phyloP scores from a whole-genome alignment of 345 rosid species.

The Gossypium raimondii region DNA sequence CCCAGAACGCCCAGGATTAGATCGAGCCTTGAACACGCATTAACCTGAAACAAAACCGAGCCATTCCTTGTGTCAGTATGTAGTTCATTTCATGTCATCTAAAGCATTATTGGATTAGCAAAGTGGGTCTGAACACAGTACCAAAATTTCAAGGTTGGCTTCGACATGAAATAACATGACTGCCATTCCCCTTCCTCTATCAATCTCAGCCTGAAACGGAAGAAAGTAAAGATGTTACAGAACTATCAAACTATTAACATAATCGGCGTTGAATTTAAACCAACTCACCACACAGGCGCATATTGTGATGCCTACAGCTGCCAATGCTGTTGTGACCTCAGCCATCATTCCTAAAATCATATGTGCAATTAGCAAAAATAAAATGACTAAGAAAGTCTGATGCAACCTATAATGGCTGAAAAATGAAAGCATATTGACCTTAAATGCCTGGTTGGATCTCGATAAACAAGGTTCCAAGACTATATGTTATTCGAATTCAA shows the following conservation, averaged over 20 bases:
- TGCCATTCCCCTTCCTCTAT: constrained; percentile 87
- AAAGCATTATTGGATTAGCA: not conserved
- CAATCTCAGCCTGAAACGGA: constrained; percentile 69
- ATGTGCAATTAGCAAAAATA: not conserved
- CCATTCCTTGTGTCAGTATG: constrained; percentile 6
- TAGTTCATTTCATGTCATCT: not conserved
- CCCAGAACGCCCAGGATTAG: constrained; percentile 79
- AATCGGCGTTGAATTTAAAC: not conserved
- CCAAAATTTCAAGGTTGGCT: constrained; percentile 70
- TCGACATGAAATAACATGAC: constrained; percentile 90
- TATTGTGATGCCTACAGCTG: constrained; percentile 59
- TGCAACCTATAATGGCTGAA: not conserved
- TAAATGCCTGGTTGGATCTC: not conserved
- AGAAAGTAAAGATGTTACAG: constrained; percentile 14
- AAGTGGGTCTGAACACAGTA: constrained; percentile 23
- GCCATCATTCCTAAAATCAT: constrained; percentile 74
- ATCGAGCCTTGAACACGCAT: constrained; percentile 74
- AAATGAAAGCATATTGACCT: not conserved
- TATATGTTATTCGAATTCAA: not conserved
- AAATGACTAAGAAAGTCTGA: not conserved
- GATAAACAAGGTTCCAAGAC: not conserved
- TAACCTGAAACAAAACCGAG: constrained; percentile 41
- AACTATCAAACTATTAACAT: not conserved
- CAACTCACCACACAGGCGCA: constrained; percentile 88
- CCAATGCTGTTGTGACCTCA: constrained; percentile 73